phyloP scores from a whole-genome alignment of 805 yeast species.

The Kodamaea restingae region DNA sequence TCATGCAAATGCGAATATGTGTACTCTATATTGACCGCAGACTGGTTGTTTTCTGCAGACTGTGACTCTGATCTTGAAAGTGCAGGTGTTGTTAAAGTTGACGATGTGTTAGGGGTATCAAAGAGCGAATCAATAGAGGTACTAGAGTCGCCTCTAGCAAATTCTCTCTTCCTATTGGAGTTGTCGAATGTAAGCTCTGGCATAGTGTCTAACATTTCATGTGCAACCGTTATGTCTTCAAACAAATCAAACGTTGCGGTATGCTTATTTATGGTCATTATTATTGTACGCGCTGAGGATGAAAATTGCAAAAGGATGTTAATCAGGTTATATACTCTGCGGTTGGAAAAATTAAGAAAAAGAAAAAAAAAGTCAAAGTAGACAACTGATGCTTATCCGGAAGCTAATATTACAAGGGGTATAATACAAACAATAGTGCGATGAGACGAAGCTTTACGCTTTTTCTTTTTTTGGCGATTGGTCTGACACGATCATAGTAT shows the following conservation, averaged over 20 bases:
- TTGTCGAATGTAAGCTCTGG: background rate
- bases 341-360: background rate
- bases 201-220: background rate
- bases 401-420: no score
- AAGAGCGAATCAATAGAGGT: slow-evolving; percentile 31
- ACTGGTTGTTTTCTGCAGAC: slow-evolving; percentile 8
- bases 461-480: no score
- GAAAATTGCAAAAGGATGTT: background rate
- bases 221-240: slow-evolving; percentile 1
- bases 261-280: slow-evolving; percentile 1
- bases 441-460: no score
- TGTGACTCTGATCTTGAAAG: slow-evolving; percentile 12
- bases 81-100: slow-evolving; percentile 15
- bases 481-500: no score
- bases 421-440: no score
- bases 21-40: background rate
- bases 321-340: slow-evolving; percentile 1
- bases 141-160: slow-evolving; percentile 14
- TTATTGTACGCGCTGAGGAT: background rate
- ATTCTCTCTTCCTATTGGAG: background rate
- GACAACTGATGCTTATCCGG: background rate
- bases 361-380: background rate
- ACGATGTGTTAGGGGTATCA: slow-evolving; percentile 12
- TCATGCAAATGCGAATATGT: slow-evolving; percentile 1
- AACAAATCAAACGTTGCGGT: slow-evolving; percentile 4